Conservation (phyloP, 202 grass and related monocot genomes). For the Elaeis oleifera region DNA sequence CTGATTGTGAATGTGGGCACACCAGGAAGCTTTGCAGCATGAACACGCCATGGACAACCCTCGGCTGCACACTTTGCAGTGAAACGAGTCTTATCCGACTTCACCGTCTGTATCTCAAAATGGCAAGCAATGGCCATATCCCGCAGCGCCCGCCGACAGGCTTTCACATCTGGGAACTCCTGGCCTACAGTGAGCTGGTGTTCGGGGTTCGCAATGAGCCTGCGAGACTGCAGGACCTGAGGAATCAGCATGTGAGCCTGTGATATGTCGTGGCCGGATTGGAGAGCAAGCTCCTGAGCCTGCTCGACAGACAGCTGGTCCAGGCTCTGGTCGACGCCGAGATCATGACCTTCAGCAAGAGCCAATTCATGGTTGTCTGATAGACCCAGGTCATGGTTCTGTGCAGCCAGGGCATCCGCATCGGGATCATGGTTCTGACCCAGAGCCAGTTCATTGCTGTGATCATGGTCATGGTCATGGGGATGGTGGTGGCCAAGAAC, state of each 20-base stretch:
- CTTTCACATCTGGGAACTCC: constrained; percentile 83
- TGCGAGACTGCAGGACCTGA: constrained; percentile 72
- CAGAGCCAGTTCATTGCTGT: constrained; percentile 51
- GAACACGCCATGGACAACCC: constrained; percentile 80
- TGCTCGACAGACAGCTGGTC: constrained; percentile 70
- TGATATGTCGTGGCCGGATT: constrained; percentile 42
- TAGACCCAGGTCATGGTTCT: constrained; percentile 52
- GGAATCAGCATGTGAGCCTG: constrained; percentile 44
- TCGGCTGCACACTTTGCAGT: constrained; percentile 83
- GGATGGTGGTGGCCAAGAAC: constrained; percentile 32
- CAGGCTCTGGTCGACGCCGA: constrained; percentile 47
- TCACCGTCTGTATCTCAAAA: constrained; percentile 96
- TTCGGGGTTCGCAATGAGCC: constrained; percentile 45
- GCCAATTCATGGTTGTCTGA: constrained; percentile 65
- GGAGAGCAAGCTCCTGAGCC: constrained; percentile 56
- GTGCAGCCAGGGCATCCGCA: constrained; percentile 32
- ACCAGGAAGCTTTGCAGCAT: constrained; percentile 84
- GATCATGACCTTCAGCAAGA: constrained; percentile 54
- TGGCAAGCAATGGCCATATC: constrained; percentile 87
- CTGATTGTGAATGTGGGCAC: constrained; percentile 85
- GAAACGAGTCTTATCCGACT: constrained; percentile 84
- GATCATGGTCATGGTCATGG: constrained; percentile 28
- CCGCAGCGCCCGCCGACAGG: constrained; percentile 86
- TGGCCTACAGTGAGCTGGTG: constrained; percentile 74
- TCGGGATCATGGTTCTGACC: constrained; percentile 47